Percentiles rank a stretch among this genome's conserved stretches.
Evolutionary conservation across 2,329 filamentous ascomycete species (phyloP).

Genomic region (Lecanicillium sp.): DNA sequence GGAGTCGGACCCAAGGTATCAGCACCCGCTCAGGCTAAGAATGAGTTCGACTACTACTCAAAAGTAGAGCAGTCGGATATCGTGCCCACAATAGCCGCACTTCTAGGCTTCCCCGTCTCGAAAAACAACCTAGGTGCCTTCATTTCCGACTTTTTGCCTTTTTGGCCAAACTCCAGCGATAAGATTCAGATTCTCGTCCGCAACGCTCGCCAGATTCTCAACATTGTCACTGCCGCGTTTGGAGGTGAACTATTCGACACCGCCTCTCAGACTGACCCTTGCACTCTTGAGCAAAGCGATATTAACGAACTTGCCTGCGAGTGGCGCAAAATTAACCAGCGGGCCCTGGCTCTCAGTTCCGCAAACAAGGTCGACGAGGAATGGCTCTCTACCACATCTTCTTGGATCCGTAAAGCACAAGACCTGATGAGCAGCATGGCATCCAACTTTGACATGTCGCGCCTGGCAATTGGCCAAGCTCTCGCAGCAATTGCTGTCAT

Average conservation of each 20-base stretch:
- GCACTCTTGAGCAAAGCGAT: constrained; percentile 24
- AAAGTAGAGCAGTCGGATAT: constrained; percentile 91
- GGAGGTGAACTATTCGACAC: constrained; percentile 34
- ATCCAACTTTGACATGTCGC: constrained; percentile 77
- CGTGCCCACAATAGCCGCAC: constrained; percentile 75
- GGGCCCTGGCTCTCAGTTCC: constrained; percentile 15
- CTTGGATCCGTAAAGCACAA: constrained; percentile 67
- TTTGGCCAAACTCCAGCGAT: constrained; percentile 55
- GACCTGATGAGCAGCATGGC: constrained; percentile 78
- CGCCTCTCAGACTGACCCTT: constrained; percentile 24
- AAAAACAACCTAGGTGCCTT: constrained; percentile 86
- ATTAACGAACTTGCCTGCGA: constrained; percentile 58
- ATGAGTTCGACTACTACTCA: constrained; percentile 76
- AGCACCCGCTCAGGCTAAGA: constrained; percentile 49
- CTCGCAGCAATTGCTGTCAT: constrained; percentile 32
- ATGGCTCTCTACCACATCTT: constrained; percentile 35
- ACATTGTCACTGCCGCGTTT: constrained; percentile 69
- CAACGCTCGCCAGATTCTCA: constrained; percentile 75
- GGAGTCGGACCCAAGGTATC: constrained; percentile 34
- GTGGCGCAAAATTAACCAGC: constrained; percentile 41
- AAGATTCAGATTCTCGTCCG: constrained; percentile 60
- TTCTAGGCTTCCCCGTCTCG: constrained; percentile 81
- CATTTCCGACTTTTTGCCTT: constrained; percentile 66
- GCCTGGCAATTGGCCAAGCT: constrained; percentile 41
- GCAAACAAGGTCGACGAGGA: constrained; percentile 21